Percentiles rank a stretch among this genome's conserved stretches.
These are phyloP conservation scores for Casuarina equisetifolia DNA, from an alignment of 306 rosid genomes.

Conservation along the genomic window DNA sequence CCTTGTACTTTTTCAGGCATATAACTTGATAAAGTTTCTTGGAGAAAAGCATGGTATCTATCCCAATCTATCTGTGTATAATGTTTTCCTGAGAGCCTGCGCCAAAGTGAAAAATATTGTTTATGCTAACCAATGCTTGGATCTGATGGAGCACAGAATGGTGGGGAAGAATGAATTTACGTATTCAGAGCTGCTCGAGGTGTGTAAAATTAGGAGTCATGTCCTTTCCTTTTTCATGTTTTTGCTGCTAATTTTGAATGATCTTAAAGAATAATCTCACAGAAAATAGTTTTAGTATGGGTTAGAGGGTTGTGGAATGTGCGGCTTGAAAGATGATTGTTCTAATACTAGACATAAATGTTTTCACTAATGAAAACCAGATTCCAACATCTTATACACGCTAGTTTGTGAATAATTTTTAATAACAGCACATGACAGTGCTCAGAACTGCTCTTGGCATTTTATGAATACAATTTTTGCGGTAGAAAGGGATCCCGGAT, in stretches of 20 bases:
- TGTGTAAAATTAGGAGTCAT: constrained; percentile 28
- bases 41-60: constrained; percentile 47
- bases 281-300: neutral
- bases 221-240: neutral
- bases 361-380: neutral
- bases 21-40: constrained; percentile 54
- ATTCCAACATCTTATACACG: neutral
- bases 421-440: neutral
- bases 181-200: constrained; percentile 73
- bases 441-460: neutral
- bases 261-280: neutral
- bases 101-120: constrained; percentile 34
- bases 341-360: neutral
- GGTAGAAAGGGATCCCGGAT: neutral
- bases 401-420: neutral
- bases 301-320: neutral
- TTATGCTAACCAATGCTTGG: constrained; percentile 72
- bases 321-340: neutral
- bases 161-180: constrained; percentile 78
- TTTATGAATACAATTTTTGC: neutral
- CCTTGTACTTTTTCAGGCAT: constrained; percentile 56
- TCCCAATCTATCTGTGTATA: constrained; percentile 50
- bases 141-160: constrained; percentile 67
- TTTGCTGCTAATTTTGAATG: neutral
- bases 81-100: constrained; percentile 59